Evolutionary conservation across 1,139 yeast genomes (phyloP), one percentile per base, ranked within the genome.

Genomic region (Scheffersomyces illinoinensis): DNA sequence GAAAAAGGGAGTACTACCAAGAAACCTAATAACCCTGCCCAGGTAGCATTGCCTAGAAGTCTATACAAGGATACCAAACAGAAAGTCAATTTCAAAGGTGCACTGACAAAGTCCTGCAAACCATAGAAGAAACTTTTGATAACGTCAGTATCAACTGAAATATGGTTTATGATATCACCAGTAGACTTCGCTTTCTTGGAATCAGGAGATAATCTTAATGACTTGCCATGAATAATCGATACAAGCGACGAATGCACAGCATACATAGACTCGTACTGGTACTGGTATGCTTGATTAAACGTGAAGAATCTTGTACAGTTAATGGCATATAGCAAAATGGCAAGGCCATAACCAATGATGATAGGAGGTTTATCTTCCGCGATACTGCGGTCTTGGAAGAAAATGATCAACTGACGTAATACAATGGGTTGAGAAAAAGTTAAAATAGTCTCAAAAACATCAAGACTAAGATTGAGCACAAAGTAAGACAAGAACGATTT

Each of bases 141-240:
- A 20, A 62, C 68, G 43, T 56, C 57, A 23, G 69, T 65, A 58
- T 73, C 76, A 47, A 67, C 65, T 5, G 74, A 66, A 49, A 72
- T 68, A 57, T 71, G 71, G 58, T 71, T 73, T 43, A 73, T 68
- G 54, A 73, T 72, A 46, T 72, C 76, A 54, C 76, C 76, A 17
- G 74, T 71, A 3, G 73, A 59, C 55, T 71, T 72, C 43, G 67
- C 66, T 56, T 68, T 70, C 49, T 69, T 67, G 17, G 74, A 62
- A 52, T 69, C 69, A 10, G 76, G 74, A 21, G 75, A 70, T 53
- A 73, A 66, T 26, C 58, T 65, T 60, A 72, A 58, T 3, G 76
- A 71, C 61, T 73, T 73, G 6, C 65, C 64, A 62, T 68, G 72
- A 19, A 71, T 62, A 55, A 70, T 58, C 53, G 71, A 60, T 6